These are phyloP conservation scores for Botrytis galanthina DNA, from an alignment of 2,329 filamentous ascomycete species.

Conservation along the genomic window DNA sequence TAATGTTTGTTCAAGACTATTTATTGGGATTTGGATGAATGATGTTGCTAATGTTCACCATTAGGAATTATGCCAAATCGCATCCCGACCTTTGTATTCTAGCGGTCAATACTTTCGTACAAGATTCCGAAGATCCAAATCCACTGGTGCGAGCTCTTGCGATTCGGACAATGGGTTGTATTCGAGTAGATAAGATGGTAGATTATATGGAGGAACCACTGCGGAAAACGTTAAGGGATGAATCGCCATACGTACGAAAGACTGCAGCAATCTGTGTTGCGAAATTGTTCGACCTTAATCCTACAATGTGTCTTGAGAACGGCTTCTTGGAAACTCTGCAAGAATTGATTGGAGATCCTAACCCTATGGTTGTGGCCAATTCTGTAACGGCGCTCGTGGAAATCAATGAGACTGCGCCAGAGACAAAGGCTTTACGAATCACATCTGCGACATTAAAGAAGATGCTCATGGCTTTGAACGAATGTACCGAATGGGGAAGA, in stretches of 20 bases:
- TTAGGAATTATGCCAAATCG: slow-evolving; percentile 98
- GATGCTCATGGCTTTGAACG: slow-evolving; percentile 91
- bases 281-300: slow-evolving; percentile 95
- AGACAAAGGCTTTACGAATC: slow-evolving; percentile 82
- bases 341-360: slow-evolving; percentile 94
- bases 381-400: slow-evolving; percentile 91
- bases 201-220: slow-evolving; percentile 99
- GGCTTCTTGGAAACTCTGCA: slow-evolving; percentile 92
- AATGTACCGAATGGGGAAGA: slow-evolving; percentile 97
- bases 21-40: not conserved
- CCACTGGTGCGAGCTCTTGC: slow-evolving; percentile 91
- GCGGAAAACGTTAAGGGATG: slow-evolving; percentile 91
- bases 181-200: slow-evolving; percentile 98
- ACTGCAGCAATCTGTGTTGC: slow-evolving; percentile 97
- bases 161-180: slow-evolving; percentile 98
- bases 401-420: slow-evolving; percentile 85
- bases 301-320: slow-evolving; percentile 89
- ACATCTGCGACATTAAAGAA: slow-evolving; percentile 86
- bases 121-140: slow-evolving; percentile 98
- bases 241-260: slow-evolving; percentile 97
- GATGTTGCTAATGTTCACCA: slow-evolving; percentile 21
- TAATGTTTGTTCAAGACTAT: slow-evolving; percentile 63
- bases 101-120: slow-evolving; percentile 97
- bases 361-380: slow-evolving; percentile 99
- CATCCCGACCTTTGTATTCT: slow-evolving; percentile 98